phyloP scores from a whole-genome alignment of 768 basidiomycete genomes.

The Lactifluus pinguis region DNA sequence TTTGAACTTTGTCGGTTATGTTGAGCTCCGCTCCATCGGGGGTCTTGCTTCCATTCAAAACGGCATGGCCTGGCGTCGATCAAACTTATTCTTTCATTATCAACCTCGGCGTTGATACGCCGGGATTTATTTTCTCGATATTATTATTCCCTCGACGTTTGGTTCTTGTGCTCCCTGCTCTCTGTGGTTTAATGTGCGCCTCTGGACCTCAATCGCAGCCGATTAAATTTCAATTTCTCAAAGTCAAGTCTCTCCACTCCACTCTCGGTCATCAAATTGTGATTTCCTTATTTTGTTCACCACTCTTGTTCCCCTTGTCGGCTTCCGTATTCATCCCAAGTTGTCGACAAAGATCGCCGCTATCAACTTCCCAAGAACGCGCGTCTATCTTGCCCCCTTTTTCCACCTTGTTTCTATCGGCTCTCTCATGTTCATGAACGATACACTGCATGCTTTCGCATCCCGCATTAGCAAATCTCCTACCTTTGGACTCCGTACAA shows the following conservation, averaged over 20 bases:
- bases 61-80: conserved; percentile 26
- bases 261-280: conserved; percentile 19
- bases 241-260: conserved; percentile 17
- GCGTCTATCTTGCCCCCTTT: not conserved
- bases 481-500: conserved; percentile 25
- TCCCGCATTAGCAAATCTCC: conserved; percentile 29
- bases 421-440: conserved; percentile 17
- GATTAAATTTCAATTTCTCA: conserved; percentile 21
- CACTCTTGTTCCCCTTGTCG: conserved; percentile 17
- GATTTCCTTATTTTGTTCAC: conserved; percentile 4
- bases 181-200: conserved; percentile 19
- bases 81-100: conserved; percentile 24
- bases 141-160: conserved; percentile 38
- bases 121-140: conserved; percentile 24
- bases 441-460: conserved; percentile 22
- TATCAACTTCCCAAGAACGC: conserved; percentile 15
- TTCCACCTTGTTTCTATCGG: conserved; percentile 3
- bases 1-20: conserved; percentile 32
- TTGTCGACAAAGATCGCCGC: conserved; percentile 25
- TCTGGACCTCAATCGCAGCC: conserved; percentile 27
- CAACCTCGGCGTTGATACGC: conserved; percentile 18
- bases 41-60: conserved; percentile 22
- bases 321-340: conserved; percentile 42
- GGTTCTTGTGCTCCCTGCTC: conserved; percentile 22
- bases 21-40: conserved; percentile 31